phyloP scores from a whole-genome alignment of 2,329 filamentous ascomycete genomes.

The Monascus ruber region DNA sequence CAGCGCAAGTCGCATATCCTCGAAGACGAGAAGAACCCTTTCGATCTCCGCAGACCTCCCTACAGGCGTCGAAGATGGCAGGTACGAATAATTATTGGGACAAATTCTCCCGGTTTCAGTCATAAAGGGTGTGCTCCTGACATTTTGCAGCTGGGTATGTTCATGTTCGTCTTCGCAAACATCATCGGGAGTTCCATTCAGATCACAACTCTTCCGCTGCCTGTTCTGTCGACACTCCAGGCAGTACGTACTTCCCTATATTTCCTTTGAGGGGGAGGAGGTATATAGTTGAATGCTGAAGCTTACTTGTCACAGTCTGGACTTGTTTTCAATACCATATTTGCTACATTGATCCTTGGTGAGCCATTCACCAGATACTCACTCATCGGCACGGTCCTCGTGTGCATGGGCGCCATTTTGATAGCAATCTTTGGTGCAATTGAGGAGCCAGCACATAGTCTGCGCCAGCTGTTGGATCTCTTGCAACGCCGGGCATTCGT shows the following conservation, averaged over 20 bases:
- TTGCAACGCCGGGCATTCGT: constrained; percentile 66
- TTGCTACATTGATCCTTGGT: constrained; percentile 81
- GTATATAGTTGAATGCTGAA: not conserved
- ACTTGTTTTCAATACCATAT: constrained; percentile 96
- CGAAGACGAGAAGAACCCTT: constrained; percentile 80
- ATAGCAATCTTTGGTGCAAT: constrained; percentile 93
- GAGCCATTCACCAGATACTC: constrained; percentile 94
- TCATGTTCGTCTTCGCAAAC: constrained; percentile 92
- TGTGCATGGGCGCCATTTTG: constrained; percentile 75
- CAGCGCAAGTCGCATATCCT: constrained; percentile 97
- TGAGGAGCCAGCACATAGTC: constrained; percentile 77
- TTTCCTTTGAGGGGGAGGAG: not conserved
- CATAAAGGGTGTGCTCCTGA: constrained; percentile 5
- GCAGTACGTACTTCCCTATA: constrained; percentile 41
- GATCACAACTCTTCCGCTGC: constrained; percentile 88
- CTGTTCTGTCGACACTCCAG: constrained; percentile 88
- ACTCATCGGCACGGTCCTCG: constrained; percentile 77
- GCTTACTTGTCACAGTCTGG: constrained; percentile 49
- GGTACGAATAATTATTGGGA: constrained; percentile 25
- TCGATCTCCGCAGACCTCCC: constrained; percentile 70
- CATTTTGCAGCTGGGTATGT: constrained; percentile 60
- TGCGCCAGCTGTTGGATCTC: constrained; percentile 68
- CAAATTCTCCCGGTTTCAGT: not conserved
- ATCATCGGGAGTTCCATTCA: constrained; percentile 91
- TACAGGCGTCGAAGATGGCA: constrained; percentile 91